phyloP scores from a whole-genome alignment of 2,329 filamentous ascomycete genomes.

The Tolypocladium cylindrosporum region DNA sequence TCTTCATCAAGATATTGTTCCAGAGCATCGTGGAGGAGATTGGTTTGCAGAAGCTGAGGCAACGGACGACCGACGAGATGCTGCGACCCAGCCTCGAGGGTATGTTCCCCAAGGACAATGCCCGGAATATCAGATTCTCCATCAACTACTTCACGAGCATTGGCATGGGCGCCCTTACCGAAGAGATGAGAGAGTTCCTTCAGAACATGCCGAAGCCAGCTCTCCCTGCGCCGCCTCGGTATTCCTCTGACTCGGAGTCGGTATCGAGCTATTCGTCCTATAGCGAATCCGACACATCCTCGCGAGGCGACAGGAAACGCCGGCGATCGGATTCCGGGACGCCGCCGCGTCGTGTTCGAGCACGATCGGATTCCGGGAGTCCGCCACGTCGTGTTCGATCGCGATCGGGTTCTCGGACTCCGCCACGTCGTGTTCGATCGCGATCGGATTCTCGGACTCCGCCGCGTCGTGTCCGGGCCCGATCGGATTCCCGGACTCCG shows the following conservation, averaged over 20 bases:
- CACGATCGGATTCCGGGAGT: background rate
- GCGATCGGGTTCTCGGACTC: background rate
- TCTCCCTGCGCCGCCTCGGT: conserved; percentile 54
- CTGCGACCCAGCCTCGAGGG: conserved; percentile 72
- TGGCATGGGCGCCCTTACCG: conserved; percentile 87
- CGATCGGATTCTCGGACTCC: too few relatives aligned
- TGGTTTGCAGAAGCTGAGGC: conserved; percentile 70
- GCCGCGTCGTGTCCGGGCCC: background rate
- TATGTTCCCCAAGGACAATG: conserved; percentile 81
- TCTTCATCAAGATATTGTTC: conserved; percentile 97
- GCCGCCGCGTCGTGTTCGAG: background rate
- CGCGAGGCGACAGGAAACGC: background rate
- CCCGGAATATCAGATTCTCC: conserved; percentile 85
- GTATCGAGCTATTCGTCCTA: conserved; percentile 74
- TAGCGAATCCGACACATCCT: conserved; percentile 12
- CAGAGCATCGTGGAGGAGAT: conserved; percentile 83
- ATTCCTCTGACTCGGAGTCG: conserved; percentile 59
- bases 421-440: background rate
- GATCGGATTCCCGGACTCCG: background rate
- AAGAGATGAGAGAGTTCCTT: conserved; percentile 86
- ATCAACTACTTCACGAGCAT: conserved; percentile 99
- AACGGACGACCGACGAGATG: conserved; percentile 67
- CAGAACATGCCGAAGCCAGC: conserved; percentile 84
- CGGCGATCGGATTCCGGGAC: background rate
- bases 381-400: background rate